These are phyloP conservation scores for Halophytophthora batemanensis DNA, from an alignment of 352 stramenopile genomes.

Conservation along the genomic window DNA sequence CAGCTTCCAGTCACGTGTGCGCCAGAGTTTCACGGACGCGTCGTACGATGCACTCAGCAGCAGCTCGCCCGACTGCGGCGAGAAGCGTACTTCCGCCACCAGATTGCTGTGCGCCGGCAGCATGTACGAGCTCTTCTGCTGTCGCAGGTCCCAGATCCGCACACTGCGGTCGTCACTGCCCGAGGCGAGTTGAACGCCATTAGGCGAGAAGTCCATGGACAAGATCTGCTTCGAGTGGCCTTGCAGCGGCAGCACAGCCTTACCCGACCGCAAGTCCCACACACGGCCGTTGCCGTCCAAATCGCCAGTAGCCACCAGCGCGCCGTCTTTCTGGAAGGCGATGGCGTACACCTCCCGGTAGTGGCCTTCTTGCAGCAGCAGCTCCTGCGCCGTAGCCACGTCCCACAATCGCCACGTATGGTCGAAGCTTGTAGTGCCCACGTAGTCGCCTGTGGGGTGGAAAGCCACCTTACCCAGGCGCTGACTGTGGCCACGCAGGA, in stretches of 20 bases:
- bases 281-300: constrained; percentile 91
- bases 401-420: constrained; percentile 98
- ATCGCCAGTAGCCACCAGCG: constrained; percentile 93
- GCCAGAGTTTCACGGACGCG: constrained; percentile 93
- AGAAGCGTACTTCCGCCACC: constrained; percentile 91
- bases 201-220: constrained; percentile 90
- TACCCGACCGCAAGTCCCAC: constrained; percentile 96
- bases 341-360: constrained; percentile 94
- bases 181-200: constrained; percentile 92
- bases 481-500: constrained; percentile 68
- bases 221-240: constrained; percentile 96
- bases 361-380: constrained; percentile 97
- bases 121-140: constrained; percentile 89
- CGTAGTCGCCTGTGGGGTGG: constrained; percentile 90
- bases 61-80: constrained; percentile 76
- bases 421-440: constrained; percentile 96
- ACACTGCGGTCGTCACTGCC: constrained; percentile 96
- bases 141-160: constrained; percentile 95
- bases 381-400: constrained; percentile 87
- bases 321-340: constrained; percentile 94
- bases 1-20: constrained; percentile 91
- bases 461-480: constrained; percentile 90
- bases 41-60: constrained; percentile 94
- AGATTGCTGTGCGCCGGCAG: constrained; percentile 95
- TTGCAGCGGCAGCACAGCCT: constrained; percentile 85